Base-by-base conservation (phyloP, 805 yeast species). In the Saccharomycopsis amapae region DNA sequence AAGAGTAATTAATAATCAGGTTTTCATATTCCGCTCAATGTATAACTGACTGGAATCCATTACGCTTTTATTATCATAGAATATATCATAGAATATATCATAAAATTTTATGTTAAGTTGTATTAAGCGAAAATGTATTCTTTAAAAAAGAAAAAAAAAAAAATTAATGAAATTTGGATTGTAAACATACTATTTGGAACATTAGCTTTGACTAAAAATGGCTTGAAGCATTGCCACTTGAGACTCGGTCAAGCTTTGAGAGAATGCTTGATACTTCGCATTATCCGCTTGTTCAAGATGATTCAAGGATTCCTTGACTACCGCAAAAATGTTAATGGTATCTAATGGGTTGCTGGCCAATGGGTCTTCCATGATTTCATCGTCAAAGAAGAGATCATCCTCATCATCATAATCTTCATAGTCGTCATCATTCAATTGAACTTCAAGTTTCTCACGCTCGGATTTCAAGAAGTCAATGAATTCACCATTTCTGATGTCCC, bases 341-440 rank as follows among this genome's bases (percentile, higher is more conserved):
- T 90, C 97, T 40, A 93, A 71, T 3, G 94, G 81, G 1, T 90
- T 82, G 53, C 80, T 82, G 22, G 84, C 75, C 58, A 84, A 68
- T 7, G 96, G 79, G 58, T 84, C 96, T 58, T 89, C 97, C 38
- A 80, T 79, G 38, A 85, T 71, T 6, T 84, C 93, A 40, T 83
- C 93, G 42, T 78, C 79, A 42, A 50, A 59, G 15, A 33, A 55
- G 4, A 55, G 51, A 22, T 65, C 73, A 34, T 61, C 62, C 9
- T 57, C 57, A 13, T 65, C 69, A 9, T 57, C 64, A 49, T 65
- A 67, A 38, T 69, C 68, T n/a, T 60, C 63, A 50, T 64, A 58
- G 55, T 56, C 59, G 44, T 57, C 60, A 3, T 54, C 62, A 10
- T 25, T 17, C 30, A 40, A 42, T 17, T 46, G 28, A 5, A 40